Percentiles rank a stretch among this genome's conserved stretches.
Conservation (phyloP, 2,329 filamentous ascomycete genomes). For the Colletotrichum sp. region DNA sequence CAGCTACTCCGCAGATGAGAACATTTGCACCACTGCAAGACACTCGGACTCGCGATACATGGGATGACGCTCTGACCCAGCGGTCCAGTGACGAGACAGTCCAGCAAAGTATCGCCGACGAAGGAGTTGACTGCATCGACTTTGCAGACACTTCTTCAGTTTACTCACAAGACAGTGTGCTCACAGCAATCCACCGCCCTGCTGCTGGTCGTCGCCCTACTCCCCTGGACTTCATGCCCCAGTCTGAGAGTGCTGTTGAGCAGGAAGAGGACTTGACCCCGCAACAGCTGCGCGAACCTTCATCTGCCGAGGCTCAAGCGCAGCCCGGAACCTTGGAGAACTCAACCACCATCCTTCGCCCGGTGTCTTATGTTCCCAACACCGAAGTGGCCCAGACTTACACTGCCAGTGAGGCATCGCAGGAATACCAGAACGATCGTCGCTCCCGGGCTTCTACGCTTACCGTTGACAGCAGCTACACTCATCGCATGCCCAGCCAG, state of each 20-base stretch:
- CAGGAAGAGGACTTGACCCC: neutral
- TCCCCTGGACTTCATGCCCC: slow-evolving; percentile 1
- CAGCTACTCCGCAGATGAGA: neutral
- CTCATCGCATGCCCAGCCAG: neutral
- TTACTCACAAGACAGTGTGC: slow-evolving; percentile 25
- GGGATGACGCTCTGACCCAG: slow-evolving; percentile 13
- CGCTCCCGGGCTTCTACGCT: neutral
- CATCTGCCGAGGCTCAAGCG: neutral
- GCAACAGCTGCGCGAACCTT: neutral
- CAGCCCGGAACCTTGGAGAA: neutral
- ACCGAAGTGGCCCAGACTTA: neutral
- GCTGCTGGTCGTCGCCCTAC: neutral
- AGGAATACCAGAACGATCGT: neutral
- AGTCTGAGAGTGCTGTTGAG: neutral
- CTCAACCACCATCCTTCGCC: neutral
- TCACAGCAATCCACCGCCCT: slow-evolving; percentile 19
- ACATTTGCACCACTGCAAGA: neutral
- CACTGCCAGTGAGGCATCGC: neutral
- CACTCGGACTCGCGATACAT: neutral
- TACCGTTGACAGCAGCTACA: neutral
- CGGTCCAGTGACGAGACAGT: neutral
- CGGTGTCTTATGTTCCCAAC: neutral
- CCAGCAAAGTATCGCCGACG: neutral
- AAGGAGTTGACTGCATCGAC: neutral
- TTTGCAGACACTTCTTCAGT: slow-evolving; percentile 24